A percentile compares a stretch with the other conserved stretches of the same genome.
These are phyloP conservation scores for Gremmenia infestans DNA, from an alignment of 2,329 filamentous ascomycete species.

Conservation along the genomic window DNA sequence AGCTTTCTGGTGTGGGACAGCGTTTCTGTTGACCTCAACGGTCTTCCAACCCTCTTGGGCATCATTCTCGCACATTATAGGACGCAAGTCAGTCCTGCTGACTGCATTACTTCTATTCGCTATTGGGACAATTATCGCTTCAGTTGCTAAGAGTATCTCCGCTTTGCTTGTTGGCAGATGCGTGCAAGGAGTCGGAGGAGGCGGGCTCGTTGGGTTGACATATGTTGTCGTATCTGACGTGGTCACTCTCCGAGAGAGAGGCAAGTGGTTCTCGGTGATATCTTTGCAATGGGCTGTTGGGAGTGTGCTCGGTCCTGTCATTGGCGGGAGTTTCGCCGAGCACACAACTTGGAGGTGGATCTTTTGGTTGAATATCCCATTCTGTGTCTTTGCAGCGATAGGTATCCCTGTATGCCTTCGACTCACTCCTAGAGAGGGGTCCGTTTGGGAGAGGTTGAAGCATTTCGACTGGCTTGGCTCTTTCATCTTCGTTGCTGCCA, in stretches of 20 bases:
- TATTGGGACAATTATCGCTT: conserved; percentile 29
- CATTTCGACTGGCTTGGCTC: conserved; percentile 57
- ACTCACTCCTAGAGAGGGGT: conserved; percentile 19
- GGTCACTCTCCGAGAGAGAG: conserved; percentile 38
- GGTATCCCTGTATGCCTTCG: conserved; percentile 22
- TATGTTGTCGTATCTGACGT: conserved; percentile 42
- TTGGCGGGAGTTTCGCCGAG: conserved; percentile 40
- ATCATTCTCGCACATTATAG: conserved; percentile 24
- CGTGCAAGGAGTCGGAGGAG: conserved; percentile 46
- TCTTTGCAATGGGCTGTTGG: conserved; percentile 26
- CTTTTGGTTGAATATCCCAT: conserved; percentile 25
- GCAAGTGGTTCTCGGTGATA: conserved; percentile 32
- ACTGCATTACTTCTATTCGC: conserved; percentile 20
- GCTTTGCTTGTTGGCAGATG: conserved; percentile 32
- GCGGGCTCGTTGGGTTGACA: conserved; percentile 42
- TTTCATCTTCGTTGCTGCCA: conserved; percentile 52
- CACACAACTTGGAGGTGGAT: conserved; percentile 28
- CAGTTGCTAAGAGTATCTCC: conserved; percentile 24
- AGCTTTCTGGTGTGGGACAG: conserved; percentile 63
- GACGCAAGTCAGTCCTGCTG: conserved; percentile 20
- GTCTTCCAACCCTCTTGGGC: conserved; percentile 47
- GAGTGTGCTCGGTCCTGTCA: conserved; percentile 29
- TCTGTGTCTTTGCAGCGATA: conserved; percentile 19
- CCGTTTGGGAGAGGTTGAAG: conserved; percentile 16
- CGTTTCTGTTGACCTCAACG: conserved; percentile 60